Evolutionary conservation across 148 eudicot genomes (phyloP), one percentile per base, ranked within the genome.

Genomic region (Bassia scoparia): DNA sequence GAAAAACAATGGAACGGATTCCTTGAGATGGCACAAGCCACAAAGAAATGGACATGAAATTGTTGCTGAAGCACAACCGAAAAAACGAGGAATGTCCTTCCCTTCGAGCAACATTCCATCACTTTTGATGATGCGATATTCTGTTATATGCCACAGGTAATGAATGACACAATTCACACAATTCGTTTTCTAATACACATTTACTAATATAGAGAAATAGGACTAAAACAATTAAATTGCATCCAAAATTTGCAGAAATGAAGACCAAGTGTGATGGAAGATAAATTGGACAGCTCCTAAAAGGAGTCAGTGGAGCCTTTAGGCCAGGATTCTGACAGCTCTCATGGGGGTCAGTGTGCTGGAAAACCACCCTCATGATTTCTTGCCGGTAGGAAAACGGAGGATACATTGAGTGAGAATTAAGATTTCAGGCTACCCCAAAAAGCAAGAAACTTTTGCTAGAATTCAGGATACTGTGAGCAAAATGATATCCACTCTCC

Each of bases 301-400:
- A 87, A 77, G 88, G 91, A 3, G 88, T 89, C 3, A 92, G 89
- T 81, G 97, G 96, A 67, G 82, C 87, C 50, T 92, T 89, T 61
- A 84, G 93, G 78, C 97, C 97, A 1, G 96, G 97, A 86, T 88
- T 72, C 88, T 92, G n/a, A 92, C 92, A 4, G 97, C 97, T 74
- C 80, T 89, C 7, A 92, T 91, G 97, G 97, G n/a, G n/a, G 90
- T 89, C 11, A 91, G 94, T 75, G 94, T 58, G 97, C 97, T 5
- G 97, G 96, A n/a, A 92, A 92, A 92, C 97, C 26, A 92, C 97
- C 38, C 84, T 92, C 35, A 89, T 92, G 97, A 92, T 77, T 92
- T 38, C 79, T 92, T 41, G 96, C 97, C 26, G 93, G 96, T 65
- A 80, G 96, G 44, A 92, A 92, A 83, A 92, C 3, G 90, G 97